Percentiles rank a stretch among this genome's conserved stretches.
Conservation (phyloP, 768 basidiomycete genomes). For the Tulasnella sp. region DNA sequence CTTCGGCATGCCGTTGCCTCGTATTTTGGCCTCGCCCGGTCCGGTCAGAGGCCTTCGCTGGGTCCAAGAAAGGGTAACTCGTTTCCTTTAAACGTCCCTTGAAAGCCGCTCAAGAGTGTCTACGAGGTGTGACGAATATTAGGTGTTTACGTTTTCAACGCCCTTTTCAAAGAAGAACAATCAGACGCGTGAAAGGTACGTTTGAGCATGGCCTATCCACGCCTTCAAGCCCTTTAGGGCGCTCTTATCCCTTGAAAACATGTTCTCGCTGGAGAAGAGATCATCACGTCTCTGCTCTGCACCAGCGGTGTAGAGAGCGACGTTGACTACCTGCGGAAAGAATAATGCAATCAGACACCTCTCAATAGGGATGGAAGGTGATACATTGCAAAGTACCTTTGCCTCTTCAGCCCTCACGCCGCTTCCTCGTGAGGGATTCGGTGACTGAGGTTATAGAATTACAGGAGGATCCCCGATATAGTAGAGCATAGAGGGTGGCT, state of each 20-base stretch:
- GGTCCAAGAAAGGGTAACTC: constrained; percentile 75
- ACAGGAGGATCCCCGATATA: constrained; percentile 84
- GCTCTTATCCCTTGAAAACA: constrained; percentile 87
- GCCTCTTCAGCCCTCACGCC: constrained; percentile 70
- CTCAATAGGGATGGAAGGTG: not conserved
- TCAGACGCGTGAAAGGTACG: constrained; percentile 11
- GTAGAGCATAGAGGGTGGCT: constrained; percentile 83
- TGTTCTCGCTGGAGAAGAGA: constrained; percentile 87
- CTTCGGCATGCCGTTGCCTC: not conserved
- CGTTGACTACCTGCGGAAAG: constrained; percentile 71
- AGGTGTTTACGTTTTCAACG: constrained; percentile 98
- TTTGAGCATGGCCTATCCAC: constrained; percentile 5
- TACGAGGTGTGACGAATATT: constrained; percentile 85
- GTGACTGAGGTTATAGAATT: constrained; percentile 59
- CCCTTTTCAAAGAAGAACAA: constrained; percentile 40
- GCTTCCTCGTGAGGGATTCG: constrained; percentile 40
- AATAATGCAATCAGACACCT: not conserved
- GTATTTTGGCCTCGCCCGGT: constrained; percentile 1
- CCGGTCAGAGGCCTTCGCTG: not conserved
- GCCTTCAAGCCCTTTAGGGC: constrained; percentile 91
- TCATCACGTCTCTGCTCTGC: constrained; percentile 96
- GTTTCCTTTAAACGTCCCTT: constrained; percentile 78
- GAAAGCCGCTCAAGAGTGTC: constrained; percentile 85
- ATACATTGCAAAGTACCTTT: constrained; percentile 33
- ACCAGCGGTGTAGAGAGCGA: constrained; percentile 83